Evolutionary conservation across 306 rosid genomes (phyloP), one percentile per base, ranked within the genome.

Genomic region (Geum urbanum): DNA sequence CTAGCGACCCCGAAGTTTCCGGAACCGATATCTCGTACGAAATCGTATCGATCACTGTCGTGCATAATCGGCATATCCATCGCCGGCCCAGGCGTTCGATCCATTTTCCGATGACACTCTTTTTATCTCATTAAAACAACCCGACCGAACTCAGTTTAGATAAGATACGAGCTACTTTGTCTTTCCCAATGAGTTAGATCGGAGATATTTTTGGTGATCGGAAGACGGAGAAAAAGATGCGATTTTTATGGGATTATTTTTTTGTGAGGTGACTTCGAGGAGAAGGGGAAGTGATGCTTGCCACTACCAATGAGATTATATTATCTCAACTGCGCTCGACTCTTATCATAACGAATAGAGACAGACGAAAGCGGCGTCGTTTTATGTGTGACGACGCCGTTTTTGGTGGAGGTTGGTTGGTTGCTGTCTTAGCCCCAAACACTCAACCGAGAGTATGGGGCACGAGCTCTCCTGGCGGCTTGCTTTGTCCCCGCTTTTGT

Each of bases 1-100:
- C 97, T 86, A 0, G 98, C 96, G 3, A 92, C 87, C 8, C 90
- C 98, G 78, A 92, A 92, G 75, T 90, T 92, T 2, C 98, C 98
- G 20, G 96, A 86, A 13, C 98, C 97, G 60, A 92, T 92, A 68
- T 88, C 94, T 11, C 89, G 83, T 48, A 92, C 90, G 39, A 88
- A 78, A 78, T 92, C 98, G 69, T 92, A 92, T 8, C 96, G 84
- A 74, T 92, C 94, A 41, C 98, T 92, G 32, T 88, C 94, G 79
- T 92, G 98, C 91, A 90, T 84, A 77, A 90, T 92, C 78, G 96
- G 97, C 87, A 88, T 70, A 40, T 90, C 97, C 87, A 86, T 71
- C 46, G 71, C 87, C 76, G 97, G 89, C 53, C 95, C 97, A 39
- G 83, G 66, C 77, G 86, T 40, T 84, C 92, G 95, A 86, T 94